Evolutionary conservation across 148 eudicot genomes (phyloP), one percentile per base, ranked within the genome.

Genomic region (Spergularia bocconei): DNA sequence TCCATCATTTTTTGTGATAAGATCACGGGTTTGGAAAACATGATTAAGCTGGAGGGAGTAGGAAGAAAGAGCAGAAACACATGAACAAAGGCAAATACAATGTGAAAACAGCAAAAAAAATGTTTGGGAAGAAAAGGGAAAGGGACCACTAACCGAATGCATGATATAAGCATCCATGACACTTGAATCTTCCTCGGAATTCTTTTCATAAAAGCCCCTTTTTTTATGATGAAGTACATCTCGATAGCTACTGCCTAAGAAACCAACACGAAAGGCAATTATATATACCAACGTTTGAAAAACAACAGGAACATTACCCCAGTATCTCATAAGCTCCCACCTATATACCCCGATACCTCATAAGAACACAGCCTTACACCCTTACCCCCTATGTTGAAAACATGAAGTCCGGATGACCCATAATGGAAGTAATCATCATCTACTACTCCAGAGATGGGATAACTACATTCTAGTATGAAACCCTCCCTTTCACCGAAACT

Each of bases 151-250:
- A 65, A 95, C 99, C 74, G 87, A 86, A 77, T 95, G 99, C 90
- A 92, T 87, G 62, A 91, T 57, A 82, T 95, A 95, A 15, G 92
- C 96, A 81, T 95, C 97, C 97, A 91, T 88, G 75, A 87, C 76
- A 78, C 82, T 85, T 74, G 87, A 85, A 78, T 96, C 99, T 80
- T 92, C 99, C 72, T 89, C 87, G 58, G 70, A 57, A 48, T 94
- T 97, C 89, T 85, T 96, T 59, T 78, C 87, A 84, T 96, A 96
- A 80, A 92, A 96, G 33, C 91, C 87, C 81, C 85, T 92, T 88
- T 96, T 96, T 85, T 87, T 84, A 71, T 91, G 93, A 79, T 96
- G 97, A 77, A 92, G 81, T 83, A 96, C 86, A 81, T 96, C 99
- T 74, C 84, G 82, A 74, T 96, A 96, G 80, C 91, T 92, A 81